Evolutionary conservation across 2,329 filamentous ascomycete genomes (phyloP).

Genomic region (Phoma sp.): DNA sequence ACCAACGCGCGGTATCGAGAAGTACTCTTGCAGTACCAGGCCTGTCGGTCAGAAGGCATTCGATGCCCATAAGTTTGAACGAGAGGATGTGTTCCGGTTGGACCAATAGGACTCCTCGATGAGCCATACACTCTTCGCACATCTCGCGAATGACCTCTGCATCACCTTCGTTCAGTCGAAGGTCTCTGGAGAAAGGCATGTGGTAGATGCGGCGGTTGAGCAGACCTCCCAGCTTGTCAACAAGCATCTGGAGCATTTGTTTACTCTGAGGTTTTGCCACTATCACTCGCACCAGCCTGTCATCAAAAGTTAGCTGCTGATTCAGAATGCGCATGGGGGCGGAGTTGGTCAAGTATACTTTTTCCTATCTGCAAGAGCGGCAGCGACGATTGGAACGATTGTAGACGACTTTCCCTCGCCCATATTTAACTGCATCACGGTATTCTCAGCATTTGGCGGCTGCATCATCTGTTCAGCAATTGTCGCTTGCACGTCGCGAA

Average conservation of each 20-base stretch:
- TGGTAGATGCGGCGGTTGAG: slow-evolving; percentile 61
- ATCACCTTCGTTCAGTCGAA: slow-evolving; percentile 44
- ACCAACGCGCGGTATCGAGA: slow-evolving; percentile 52
- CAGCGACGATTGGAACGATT: slow-evolving; percentile 41
- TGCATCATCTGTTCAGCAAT: slow-evolving; percentile 65
- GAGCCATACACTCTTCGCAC: slow-evolving; percentile 55
- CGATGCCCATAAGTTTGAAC: slow-evolving; percentile 66
- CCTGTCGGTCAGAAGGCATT: slow-evolving; percentile 51
- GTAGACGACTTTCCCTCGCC: slow-evolving; percentile 43
- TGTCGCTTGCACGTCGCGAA: slow-evolving; percentile 64
- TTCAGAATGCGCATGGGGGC: background rate
- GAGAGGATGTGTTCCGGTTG: slow-evolving; percentile 71
- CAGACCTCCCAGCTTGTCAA: slow-evolving; percentile 62
- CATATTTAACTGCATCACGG: slow-evolving; percentile 46
- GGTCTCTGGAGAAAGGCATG: slow-evolving; percentile 64
- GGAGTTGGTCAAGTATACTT: slow-evolving; percentile 22
- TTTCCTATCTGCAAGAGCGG: slow-evolving; percentile 57
- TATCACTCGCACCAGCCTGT: slow-evolving; percentile 62
- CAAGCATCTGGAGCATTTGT: slow-evolving; percentile 66
- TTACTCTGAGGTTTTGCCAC: slow-evolving; percentile 66
- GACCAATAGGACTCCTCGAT: slow-evolving; percentile 63
- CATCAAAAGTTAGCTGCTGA: slow-evolving; percentile 1
- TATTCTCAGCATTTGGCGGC: slow-evolving; percentile 27
- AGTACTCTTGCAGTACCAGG: slow-evolving; percentile 43
- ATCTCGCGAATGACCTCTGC: slow-evolving; percentile 49